These are phyloP conservation scores for Kodamaea fungicola DNA, from an alignment of 1,139 yeast genomes.

Conservation along the genomic window DNA sequence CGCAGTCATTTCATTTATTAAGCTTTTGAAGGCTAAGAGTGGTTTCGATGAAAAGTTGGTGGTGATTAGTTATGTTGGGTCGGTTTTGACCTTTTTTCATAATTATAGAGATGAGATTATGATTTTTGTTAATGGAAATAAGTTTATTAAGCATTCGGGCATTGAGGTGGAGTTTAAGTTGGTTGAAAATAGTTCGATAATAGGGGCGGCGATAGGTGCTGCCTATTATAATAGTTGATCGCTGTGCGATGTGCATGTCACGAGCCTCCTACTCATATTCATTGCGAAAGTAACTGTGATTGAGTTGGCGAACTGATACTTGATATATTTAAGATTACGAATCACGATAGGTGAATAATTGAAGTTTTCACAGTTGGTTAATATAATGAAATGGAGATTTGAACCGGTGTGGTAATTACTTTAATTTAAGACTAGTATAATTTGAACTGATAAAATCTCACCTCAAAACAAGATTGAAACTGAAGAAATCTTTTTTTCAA, in stretches of 20 bases:
- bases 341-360: too few species aligned
- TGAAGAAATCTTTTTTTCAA: too few species aligned
- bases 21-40: conserved; percentile 32
- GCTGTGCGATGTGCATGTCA: background rate
- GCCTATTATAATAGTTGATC: conserved; percentile 25
- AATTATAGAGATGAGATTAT: conserved; percentile 30
- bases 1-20: conserved; percentile 33
- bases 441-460: too few species aligned
- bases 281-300: too few species aligned
- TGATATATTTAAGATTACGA: too few species aligned
- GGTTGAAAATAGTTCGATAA: conserved; percentile 41
- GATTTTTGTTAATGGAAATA: conserved; percentile 28
- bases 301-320: too few species aligned
- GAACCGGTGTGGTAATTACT: too few species aligned
- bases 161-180: conserved; percentile 35
- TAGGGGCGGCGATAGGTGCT: conserved; percentile 50
- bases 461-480: too few species aligned
- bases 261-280: too few species aligned
- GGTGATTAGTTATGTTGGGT: conserved; percentile 45
- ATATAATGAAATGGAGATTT: too few species aligned
- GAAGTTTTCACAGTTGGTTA: too few species aligned
- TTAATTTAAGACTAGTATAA: too few species aligned
- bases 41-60: conserved; percentile 17
- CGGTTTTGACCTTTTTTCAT: conserved; percentile 37
- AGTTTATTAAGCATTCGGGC: conserved; percentile 23